Conservation (phyloP, 768 basidiomycete genomes). For the Psilocybe cubensis region DNA sequence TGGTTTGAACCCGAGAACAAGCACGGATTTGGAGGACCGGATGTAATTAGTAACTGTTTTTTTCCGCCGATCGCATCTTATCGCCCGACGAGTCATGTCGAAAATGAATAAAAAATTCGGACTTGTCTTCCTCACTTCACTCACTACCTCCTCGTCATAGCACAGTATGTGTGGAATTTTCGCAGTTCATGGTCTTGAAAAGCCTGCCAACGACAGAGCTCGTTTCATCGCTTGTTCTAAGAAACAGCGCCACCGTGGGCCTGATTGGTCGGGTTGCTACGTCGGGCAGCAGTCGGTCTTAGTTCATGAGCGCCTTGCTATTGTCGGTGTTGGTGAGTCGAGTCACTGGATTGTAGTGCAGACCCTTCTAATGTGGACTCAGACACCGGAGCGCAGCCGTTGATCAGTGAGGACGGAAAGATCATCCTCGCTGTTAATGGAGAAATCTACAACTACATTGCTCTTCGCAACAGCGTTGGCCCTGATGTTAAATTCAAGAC, state of each 20-base stretch:
- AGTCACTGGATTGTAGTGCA: not conserved
- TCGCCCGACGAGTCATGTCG: constrained; percentile 26
- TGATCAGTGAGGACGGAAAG: constrained; percentile 85
- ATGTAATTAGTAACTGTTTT: constrained; percentile 6
- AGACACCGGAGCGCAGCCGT: constrained; percentile 98
- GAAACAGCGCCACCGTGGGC: constrained; percentile 90
- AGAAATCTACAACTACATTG: constrained; percentile 97
- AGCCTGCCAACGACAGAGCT: constrained; percentile 68
- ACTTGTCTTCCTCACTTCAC: constrained; percentile 13
- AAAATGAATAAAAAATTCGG: constrained; percentile 16
- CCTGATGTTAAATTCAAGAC: constrained; percentile 86
- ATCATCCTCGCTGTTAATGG: constrained; percentile 92
- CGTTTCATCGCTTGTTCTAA: constrained; percentile 86
- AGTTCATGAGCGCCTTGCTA: constrained; percentile 94
- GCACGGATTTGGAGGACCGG: constrained; percentile 17
- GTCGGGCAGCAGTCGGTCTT: constrained; percentile 83
- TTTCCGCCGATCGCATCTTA: constrained; percentile 27
- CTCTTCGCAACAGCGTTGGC: constrained; percentile 71
- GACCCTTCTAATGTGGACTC: not conserved
- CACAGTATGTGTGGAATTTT: constrained; percentile 89
- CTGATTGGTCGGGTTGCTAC: constrained; percentile 98
- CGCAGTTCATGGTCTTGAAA: constrained; percentile 80
- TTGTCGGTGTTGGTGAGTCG: constrained; percentile 92
- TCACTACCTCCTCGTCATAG: constrained; percentile 3
- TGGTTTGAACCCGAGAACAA: not conserved